Base-by-base conservation (phyloP, 129 eudicot species). In the Escallonia rubra region DNA sequence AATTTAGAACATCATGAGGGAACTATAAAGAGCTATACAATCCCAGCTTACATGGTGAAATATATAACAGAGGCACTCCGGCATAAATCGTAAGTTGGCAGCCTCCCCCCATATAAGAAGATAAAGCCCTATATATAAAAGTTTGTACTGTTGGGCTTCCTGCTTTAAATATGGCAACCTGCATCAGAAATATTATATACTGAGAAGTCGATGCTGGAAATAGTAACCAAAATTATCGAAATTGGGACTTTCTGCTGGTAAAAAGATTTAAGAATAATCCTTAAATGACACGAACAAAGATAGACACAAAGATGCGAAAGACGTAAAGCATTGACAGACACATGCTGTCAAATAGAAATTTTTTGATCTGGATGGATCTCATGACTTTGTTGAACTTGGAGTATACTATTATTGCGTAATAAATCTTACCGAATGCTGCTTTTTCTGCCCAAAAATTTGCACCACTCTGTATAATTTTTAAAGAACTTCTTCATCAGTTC, bases 41-140 rank as follows among this genome's bases (percentile, higher is more conserved):
- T 66, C 61, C 59, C 14, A 80, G 68, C 96, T 62, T 89, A 94
- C 99, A 77, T 94, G 96, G 85, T 94, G 99, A 83, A 90, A 89
- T 78, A 94, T 86, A 60, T 86, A 94, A 64, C 96, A 92, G 61
- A 94, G 90, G 59, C 99, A 94, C 68, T 94, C 99, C 16, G 99
- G 99, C 97, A 94, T 94, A 73, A 94, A 94, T 61, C 97, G 80
- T 67, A 94, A 69, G 80, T 94, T 94, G 47, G 99, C 97, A 68
- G 99, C 97, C 81, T 94, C 99, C 15, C 99, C 99, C 99, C 99
- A 94, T 78, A 94, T 89, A 48, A 94, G 89, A 71, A 89, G 96
- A 83, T 94, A 94, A 49, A 94, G 93, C 6, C 90, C 99, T 73
- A 90, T 80, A 50, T 94, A 94, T 53, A 94, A 67, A 69, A 94